Percentiles rank a stretch among this genome's conserved stretches.
Evolutionary conservation across 352 stramenopile genomes (phyloP).

Genomic region (Peronospora farinosa): DNA sequence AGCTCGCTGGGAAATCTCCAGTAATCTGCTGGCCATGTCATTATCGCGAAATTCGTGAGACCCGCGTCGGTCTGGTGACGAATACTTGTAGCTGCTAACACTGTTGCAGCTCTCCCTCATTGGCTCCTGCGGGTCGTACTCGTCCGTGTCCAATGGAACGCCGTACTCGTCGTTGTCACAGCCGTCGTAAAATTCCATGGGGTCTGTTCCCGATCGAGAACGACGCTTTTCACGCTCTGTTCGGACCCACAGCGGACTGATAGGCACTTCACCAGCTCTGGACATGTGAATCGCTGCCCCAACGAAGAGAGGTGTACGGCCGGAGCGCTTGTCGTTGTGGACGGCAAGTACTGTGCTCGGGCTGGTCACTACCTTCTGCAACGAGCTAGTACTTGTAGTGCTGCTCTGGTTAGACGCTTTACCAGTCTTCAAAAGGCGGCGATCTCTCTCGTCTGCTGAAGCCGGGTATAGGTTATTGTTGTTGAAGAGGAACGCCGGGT

Average conservation of each 20-base stretch:
- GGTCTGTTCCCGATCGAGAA: slow-evolving; percentile 53
- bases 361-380: slow-evolving; percentile 20
- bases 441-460: slow-evolving; percentile 14
- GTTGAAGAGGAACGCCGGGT: slow-evolving; percentile 29
- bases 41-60: slow-evolving; percentile 39
- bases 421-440: slow-evolving; percentile 21
- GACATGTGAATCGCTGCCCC: slow-evolving; percentile 33
- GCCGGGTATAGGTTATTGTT: slow-evolving; percentile 32
- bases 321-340: slow-evolving; percentile 10
- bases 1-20: slow-evolving; percentile 55
- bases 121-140: slow-evolving; percentile 22
- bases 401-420: slow-evolving; percentile 50
- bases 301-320: slow-evolving; percentile 26
- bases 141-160: slow-evolving; percentile 35
- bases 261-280: slow-evolving; percentile 40
- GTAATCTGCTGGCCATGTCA: slow-evolving; percentile 50
- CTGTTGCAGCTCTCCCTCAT: slow-evolving; percentile 21
- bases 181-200: slow-evolving; percentile 57
- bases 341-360: slow-evolving; percentile 5
- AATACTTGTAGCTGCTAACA: slow-evolving; percentile 24
- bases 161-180: slow-evolving; percentile 43
- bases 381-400: slow-evolving; percentile 30
- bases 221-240: slow-evolving; percentile 34
- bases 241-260: slow-evolving; percentile 52
- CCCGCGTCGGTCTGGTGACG: slow-evolving; percentile 26